These are phyloP conservation scores for Cytidiella melzeri DNA, from an alignment of 768 basidiomycete genomes.

Conservation along the genomic window DNA sequence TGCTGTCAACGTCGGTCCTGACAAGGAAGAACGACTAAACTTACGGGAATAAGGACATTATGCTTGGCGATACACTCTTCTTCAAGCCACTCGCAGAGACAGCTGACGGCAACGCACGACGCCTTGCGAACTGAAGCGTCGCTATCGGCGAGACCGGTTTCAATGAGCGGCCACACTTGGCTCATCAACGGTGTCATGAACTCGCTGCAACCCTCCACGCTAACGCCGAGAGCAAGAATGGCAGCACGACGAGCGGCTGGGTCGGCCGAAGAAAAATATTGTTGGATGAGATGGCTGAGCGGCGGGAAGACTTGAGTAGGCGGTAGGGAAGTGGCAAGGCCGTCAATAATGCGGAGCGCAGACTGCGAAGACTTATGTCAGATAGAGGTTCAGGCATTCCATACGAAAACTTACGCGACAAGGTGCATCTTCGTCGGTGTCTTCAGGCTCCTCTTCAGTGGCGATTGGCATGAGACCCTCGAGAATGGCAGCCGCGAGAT, in stretches of 20 bases:
- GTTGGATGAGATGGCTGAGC: slow-evolving; percentile 72
- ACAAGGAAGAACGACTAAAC: slow-evolving; percentile 23
- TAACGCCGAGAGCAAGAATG: slow-evolving; percentile 91
- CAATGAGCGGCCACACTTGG: slow-evolving; percentile 92
- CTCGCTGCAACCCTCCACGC: slow-evolving; percentile 96
- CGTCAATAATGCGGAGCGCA: slow-evolving; percentile 91
- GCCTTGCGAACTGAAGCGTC: slow-evolving; percentile 90
- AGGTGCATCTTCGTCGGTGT: slow-evolving; percentile 89
- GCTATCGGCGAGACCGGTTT: slow-evolving; percentile 77
- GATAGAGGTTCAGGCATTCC: slow-evolving; percentile 1
- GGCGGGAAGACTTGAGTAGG: slow-evolving; percentile 95
- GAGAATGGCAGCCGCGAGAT: slow-evolving; percentile 79
- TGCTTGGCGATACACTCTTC: slow-evolving; percentile 88
- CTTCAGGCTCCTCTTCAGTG: slow-evolving; percentile 90
- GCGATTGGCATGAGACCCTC: slow-evolving; percentile 92
- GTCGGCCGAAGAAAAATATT: slow-evolving; percentile 80
- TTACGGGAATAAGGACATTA: slow-evolving; percentile 75
- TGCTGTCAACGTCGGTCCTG: background rate
- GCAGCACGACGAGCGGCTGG: slow-evolving; percentile 82
- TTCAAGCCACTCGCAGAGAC: slow-evolving; percentile 95
- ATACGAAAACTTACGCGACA: slow-evolving; percentile 63
- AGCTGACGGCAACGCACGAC: slow-evolving; percentile 92
- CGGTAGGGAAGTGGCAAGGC: slow-evolving; percentile 85
- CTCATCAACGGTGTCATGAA: slow-evolving; percentile 91
- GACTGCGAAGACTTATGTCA: slow-evolving; percentile 42